Percentiles rank a stretch among this genome's conserved stretches.
Conservation (phyloP, 805 yeast genomes). For the Yarrowia deformans region DNA sequence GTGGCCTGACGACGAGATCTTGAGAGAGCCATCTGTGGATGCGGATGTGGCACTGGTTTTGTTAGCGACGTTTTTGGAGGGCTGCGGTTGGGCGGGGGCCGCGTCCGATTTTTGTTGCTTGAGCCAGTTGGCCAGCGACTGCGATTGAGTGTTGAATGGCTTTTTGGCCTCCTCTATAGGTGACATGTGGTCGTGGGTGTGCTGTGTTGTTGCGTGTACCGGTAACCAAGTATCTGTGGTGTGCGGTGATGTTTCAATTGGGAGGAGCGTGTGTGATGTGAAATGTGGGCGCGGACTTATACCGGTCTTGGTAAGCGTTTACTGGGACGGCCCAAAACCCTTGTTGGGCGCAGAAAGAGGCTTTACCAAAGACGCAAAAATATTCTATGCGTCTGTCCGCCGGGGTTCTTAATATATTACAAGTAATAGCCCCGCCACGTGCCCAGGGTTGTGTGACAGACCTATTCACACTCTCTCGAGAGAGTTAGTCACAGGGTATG, state of each 20-base stretch:
- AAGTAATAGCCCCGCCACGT: constrained; percentile 1
- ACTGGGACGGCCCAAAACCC: not conserved
- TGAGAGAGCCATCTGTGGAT: constrained; percentile 26
- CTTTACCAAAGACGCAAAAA: not conserved
- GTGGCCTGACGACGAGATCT: constrained; percentile 36
- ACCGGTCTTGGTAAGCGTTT: constrained; percentile 9
- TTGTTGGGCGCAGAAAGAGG: not conserved
- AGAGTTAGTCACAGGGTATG: too few relatives aligned
- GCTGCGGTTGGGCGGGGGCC: constrained; percentile 4
- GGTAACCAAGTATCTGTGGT: not conserved
- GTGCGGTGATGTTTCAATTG: constrained; percentile 12
- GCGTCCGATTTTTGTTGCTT: constrained; percentile 33
- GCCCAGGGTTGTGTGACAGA: not conserved
- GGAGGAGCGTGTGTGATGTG: not conserved
- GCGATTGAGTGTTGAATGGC: constrained; percentile 36
- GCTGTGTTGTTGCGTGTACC: not conserved
- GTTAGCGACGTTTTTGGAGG: constrained; percentile 3
- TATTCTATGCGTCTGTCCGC: not conserved
- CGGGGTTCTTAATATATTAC: not conserved
- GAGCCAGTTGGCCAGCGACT: constrained; percentile 39
- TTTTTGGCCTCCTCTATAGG: constrained; percentile 35
- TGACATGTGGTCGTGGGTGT: constrained; percentile 30
- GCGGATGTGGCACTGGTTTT: constrained; percentile 16
- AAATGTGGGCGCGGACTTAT: constrained; percentile 23
- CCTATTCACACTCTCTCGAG: too few relatives aligned